phyloP scores from a whole-genome alignment of 441 rosid genomes.

The Populus hybrid region DNA sequence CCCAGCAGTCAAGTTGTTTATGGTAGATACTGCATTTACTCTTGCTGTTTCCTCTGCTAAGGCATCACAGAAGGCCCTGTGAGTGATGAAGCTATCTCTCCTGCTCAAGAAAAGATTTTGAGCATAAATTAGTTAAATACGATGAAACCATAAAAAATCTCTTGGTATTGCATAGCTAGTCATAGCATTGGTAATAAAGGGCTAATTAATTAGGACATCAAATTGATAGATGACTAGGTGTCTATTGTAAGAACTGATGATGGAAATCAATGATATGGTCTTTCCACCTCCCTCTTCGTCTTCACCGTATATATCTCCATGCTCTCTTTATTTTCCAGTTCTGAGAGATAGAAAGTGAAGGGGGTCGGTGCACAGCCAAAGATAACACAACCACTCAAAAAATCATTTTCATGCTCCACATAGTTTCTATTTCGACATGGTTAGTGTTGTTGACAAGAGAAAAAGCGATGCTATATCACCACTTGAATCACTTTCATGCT shows the following conservation, averaged over 20 bases:
- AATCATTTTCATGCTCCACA: constrained; percentile 5
- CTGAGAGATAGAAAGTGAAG: not conserved
- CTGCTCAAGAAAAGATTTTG: constrained; percentile 34
- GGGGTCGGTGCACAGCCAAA: not conserved
- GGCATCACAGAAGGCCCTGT: constrained; percentile 94
- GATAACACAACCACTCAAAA: constrained; percentile 8
- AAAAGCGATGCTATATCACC: constrained; percentile 10
- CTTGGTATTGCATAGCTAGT: too few relatives aligned
- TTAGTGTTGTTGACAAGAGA: not conserved
- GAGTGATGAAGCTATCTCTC: constrained; percentile 91
- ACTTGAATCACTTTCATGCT: not conserved
- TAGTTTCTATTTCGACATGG: constrained; percentile 2
- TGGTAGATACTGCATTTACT: constrained; percentile 56
- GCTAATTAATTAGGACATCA: too few relatives aligned
- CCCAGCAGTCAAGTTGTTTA: constrained; percentile 31
- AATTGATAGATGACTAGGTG: not conserved
- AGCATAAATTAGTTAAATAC: not conserved
- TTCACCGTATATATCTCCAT: not conserved
- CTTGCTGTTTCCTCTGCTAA: constrained; percentile 93
- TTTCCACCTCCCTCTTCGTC: constrained; percentile 10
- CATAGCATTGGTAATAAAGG: not conserved
- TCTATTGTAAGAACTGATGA: not conserved
- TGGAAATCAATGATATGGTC: not conserved
- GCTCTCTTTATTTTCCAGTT: not conserved
- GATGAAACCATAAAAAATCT: not conserved